Conservation (phyloP, 345 rosid genomes). For the Populus davidiana region DNA sequence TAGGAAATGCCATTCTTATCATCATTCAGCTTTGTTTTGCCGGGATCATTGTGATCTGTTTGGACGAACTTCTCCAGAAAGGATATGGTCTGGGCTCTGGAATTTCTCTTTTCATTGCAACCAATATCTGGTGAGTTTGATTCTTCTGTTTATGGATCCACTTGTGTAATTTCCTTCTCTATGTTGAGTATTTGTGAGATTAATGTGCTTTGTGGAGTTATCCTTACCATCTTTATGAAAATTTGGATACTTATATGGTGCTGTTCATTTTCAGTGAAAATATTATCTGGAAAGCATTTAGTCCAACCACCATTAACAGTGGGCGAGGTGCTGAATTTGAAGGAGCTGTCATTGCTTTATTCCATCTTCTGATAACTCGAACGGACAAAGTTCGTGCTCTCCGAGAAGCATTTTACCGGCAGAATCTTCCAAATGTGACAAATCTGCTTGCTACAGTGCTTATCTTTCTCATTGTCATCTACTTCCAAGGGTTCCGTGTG, state of each 20-base stretch:
- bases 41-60: constrained; percentile 73
- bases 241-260: background rate
- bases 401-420: constrained; percentile 83
- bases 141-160: background rate
- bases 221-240: background rate
- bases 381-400: constrained; percentile 77
- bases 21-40: constrained; percentile 82
- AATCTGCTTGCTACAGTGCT: constrained; percentile 79
- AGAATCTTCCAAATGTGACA: constrained; percentile 84
- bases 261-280: constrained; percentile 49
- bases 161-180: background rate
- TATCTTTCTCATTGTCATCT: constrained; percentile 74
- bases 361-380: constrained; percentile 74
- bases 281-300: constrained; percentile 86
- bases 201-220: background rate
- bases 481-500: constrained; percentile 95
- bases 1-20: constrained; percentile 75
- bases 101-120: constrained; percentile 84
- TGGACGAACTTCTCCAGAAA: constrained; percentile 82
- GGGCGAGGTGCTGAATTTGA: constrained; percentile 92
- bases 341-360: constrained; percentile 86
- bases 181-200: background rate
- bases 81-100: constrained; percentile 86
- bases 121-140: constrained; percentile 65
- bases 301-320: constrained; percentile 84